Evolutionary conservation across 352 stramenopile genomes (phyloP).

Genomic region (Globisporangium paddicum): DNA sequence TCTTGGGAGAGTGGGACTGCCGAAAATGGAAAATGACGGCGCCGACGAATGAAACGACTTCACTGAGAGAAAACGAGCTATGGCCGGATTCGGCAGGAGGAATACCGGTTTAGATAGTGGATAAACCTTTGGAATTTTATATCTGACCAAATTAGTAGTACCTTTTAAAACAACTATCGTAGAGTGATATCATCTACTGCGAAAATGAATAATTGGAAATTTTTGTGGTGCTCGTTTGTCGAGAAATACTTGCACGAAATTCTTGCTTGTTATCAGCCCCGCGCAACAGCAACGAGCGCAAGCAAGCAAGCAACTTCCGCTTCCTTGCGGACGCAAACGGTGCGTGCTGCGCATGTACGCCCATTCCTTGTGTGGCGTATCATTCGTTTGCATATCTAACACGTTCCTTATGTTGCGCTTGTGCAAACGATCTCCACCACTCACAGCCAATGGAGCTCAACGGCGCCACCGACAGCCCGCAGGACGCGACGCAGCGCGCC

Average conservation of each 20-base stretch:
- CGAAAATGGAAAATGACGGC: conserved; percentile 45
- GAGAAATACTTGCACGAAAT: background rate
- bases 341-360: background rate
- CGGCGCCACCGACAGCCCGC: background rate
- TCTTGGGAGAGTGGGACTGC: background rate
- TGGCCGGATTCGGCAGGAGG: too few relatives aligned
- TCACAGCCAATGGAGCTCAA: background rate
- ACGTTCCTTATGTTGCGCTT: background rate
- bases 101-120: background rate
- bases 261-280: conserved; percentile 1
- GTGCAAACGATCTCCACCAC: background rate
- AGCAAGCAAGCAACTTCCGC: too few relatives aligned
- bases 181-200: too few relatives aligned
- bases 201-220: background rate
- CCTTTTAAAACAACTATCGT: background rate
- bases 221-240: conserved; percentile 2
- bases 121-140: background rate
- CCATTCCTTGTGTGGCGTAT: too few relatives aligned
- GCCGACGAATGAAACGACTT: conserved; percentile 38
- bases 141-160: background rate
- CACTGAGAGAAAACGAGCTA: background rate
- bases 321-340: background rate
- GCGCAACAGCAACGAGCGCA: background rate
- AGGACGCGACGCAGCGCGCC: conserved; percentile 16
- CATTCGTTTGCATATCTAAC: too few relatives aligned